Conservation (phyloP, 2,329 filamentous ascomycete genomes). For the Bretziella fagacearum region DNA sequence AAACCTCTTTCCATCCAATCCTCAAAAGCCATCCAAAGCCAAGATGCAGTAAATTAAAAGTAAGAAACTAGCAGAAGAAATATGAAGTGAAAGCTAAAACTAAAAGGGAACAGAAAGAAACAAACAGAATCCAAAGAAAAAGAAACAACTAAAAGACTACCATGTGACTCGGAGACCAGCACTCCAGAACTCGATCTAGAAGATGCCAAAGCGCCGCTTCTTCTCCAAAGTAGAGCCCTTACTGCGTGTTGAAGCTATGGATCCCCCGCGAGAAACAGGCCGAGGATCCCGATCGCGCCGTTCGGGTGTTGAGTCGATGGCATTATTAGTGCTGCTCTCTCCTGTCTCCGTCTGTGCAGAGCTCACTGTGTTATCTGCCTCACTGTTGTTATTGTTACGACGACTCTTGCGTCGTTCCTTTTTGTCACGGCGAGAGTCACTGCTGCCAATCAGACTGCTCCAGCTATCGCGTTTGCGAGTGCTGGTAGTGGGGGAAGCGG, state of each 20-base stretch:
- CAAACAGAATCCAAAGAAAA: neutral
- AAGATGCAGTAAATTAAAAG: too few species aligned
- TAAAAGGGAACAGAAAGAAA: neutral
- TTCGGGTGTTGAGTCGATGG: too few species aligned
- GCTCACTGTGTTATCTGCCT: neutral
- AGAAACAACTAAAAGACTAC: slow-evolving; percentile 3
- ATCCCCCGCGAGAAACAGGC: neutral
- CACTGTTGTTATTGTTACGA: neutral
- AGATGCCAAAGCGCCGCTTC: slow-evolving; percentile 10
- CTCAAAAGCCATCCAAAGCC: neutral
- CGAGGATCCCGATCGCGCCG: neutral
- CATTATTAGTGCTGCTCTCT: neutral
- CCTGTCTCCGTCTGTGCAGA: neutral
- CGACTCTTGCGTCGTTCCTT: neutral
- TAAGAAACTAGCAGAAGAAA: too few species aligned
- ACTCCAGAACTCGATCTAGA: slow-evolving; percentile 5
- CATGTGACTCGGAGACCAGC: neutral
- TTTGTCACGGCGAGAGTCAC: neutral
- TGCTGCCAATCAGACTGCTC: neutral
- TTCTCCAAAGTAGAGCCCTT: neutral
- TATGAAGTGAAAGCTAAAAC: too few species aligned
- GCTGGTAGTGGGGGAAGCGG: neutral
- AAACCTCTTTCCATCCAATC: neutral
- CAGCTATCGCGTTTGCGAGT: neutral
- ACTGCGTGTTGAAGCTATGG: slow-evolving; percentile 2